Percentiles rank a stretch among this genome's conserved stretches.
Conservation (phyloP, 2,329 filamentous ascomycete species). For the Pseudonectria buxi region DNA sequence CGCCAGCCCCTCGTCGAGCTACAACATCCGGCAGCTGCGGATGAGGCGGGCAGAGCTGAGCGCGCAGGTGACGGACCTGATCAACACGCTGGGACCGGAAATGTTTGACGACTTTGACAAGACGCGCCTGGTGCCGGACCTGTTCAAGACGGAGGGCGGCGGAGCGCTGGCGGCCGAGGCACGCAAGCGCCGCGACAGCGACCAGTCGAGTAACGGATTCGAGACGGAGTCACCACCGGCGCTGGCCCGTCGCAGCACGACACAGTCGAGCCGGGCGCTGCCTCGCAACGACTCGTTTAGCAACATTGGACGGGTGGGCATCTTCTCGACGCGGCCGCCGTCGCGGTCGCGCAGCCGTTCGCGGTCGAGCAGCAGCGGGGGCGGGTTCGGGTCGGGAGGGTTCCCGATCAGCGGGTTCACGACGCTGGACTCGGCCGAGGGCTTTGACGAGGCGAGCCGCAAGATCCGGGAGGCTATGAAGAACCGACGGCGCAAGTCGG, state of each 20-base stretch:
- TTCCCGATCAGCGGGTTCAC: constrained; percentile 68
- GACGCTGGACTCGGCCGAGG: constrained; percentile 56
- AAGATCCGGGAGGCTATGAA: constrained; percentile 84
- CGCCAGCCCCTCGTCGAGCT: constrained; percentile 75
- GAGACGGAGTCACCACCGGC: constrained; percentile 34
- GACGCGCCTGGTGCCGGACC: constrained; percentile 59
- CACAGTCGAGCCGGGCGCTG: constrained; percentile 45
- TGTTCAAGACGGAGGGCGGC: constrained; percentile 33
- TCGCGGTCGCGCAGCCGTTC: constrained; percentile 69
- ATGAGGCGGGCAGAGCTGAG: constrained; percentile 66
- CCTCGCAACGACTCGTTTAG: constrained; percentile 91
- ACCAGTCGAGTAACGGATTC: constrained; percentile 35
- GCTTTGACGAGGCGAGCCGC: constrained; percentile 74
- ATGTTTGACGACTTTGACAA: constrained; percentile 95
- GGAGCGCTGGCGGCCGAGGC: constrained; percentile 17
- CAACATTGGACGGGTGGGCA: constrained; percentile 77
- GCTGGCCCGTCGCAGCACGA: constrained; percentile 44
- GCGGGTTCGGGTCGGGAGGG: constrained; percentile 51
- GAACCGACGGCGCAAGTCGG: constrained; percentile 48
- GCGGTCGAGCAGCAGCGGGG: constrained; percentile 62
- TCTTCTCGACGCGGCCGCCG: constrained; percentile 85
- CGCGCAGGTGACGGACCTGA: constrained; percentile 77
- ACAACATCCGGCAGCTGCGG: constrained; percentile 74
- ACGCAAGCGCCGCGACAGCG: constrained; percentile 40
- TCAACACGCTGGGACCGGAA: constrained; percentile 92